Conservation (phyloP, 306 rosid species). For the Vigna radiata region DNA sequence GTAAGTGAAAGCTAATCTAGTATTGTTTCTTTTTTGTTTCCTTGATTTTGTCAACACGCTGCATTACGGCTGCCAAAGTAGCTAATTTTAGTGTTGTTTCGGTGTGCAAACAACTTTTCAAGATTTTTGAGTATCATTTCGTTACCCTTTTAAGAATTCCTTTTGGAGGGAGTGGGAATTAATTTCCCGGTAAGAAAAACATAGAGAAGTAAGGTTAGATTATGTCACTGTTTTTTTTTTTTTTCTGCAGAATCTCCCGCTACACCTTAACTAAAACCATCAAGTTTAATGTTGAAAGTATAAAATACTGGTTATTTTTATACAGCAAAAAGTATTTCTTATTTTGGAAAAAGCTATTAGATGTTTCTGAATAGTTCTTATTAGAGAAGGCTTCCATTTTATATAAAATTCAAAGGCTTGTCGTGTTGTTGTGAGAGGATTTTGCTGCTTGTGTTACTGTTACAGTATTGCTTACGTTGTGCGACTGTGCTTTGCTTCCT, state of each 20-base stretch:
- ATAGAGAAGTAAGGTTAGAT: slow-evolving; percentile 31
- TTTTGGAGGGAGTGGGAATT: slow-evolving; percentile 9
- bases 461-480: slow-evolving; percentile 34
- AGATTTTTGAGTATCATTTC: slow-evolving; percentile 18
- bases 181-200: slow-evolving; percentile 28
- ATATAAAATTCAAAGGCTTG: neutral
- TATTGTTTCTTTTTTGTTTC: neutral
- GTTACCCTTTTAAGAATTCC: neutral
- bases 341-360: neutral
- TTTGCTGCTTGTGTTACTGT: neutral
- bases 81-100: slow-evolving; percentile 13
- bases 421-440: neutral
- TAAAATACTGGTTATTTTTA: too few relatives aligned
- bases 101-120: slow-evolving; percentile 1
- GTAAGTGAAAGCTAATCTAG: slow-evolving; percentile 56
- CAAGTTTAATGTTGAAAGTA: neutral
- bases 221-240: slow-evolving; percentile 38
- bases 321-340: too few relatives aligned
- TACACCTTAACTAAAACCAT: neutral
- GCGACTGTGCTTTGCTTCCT: slow-evolving; percentile 36
- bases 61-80: slow-evolving; percentile 19
- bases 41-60: slow-evolving; percentile 10
- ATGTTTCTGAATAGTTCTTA: neutral
- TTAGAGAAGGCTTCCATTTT: neutral
- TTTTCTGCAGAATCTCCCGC: neutral